A percentile compares a stretch with the other conserved stretches of the same genome.
These are phyloP conservation scores for Eutrema heterophyllum DNA, from an alignment of 345 rosid species.

Conservation along the genomic window DNA sequence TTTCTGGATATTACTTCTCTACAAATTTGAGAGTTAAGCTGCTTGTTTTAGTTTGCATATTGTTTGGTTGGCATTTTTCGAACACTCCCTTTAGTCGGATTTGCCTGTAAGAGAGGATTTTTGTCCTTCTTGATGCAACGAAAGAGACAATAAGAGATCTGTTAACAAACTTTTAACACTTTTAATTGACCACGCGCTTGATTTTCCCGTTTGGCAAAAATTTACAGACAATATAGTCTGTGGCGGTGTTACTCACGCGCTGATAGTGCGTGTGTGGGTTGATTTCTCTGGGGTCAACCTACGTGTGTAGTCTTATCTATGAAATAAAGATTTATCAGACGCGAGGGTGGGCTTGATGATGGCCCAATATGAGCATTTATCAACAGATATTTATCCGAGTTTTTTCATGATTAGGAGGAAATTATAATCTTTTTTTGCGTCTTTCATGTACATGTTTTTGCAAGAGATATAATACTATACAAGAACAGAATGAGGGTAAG, in stretches of 20 bases:
- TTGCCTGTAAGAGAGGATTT: slow-evolving; percentile 77
- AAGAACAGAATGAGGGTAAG: too few species aligned
- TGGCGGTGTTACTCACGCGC: slow-evolving; percentile 12
- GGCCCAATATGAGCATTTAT: too few species aligned
- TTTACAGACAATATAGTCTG: background rate
- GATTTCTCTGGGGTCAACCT: background rate
- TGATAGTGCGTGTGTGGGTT: background rate
- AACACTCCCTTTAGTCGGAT: slow-evolving; percentile 50
- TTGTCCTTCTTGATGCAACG: slow-evolving; percentile 94
- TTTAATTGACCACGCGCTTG: slow-evolving; percentile 6
- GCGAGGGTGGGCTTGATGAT: too few species aligned
- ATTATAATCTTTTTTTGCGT: too few species aligned
- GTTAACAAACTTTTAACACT: background rate
- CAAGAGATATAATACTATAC: too few species aligned
- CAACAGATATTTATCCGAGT: too few species aligned
- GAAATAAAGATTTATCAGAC: background rate
- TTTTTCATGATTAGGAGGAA: too few species aligned
- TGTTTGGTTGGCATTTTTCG: slow-evolving; percentile 6
- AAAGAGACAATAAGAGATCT: background rate
- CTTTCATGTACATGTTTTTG: too few species aligned
- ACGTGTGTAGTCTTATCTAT: slow-evolving; percentile 23
- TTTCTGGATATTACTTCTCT: background rate
- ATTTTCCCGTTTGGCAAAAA: background rate
- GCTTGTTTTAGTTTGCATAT: slow-evolving; percentile 8
- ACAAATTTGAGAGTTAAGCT: slow-evolving; percentile 16